Percentiles rank a stretch among this genome's conserved stretches.
phyloP scores from a whole-genome alignment of 176 grass and related monocot genomes.

The Canna indica region DNA sequence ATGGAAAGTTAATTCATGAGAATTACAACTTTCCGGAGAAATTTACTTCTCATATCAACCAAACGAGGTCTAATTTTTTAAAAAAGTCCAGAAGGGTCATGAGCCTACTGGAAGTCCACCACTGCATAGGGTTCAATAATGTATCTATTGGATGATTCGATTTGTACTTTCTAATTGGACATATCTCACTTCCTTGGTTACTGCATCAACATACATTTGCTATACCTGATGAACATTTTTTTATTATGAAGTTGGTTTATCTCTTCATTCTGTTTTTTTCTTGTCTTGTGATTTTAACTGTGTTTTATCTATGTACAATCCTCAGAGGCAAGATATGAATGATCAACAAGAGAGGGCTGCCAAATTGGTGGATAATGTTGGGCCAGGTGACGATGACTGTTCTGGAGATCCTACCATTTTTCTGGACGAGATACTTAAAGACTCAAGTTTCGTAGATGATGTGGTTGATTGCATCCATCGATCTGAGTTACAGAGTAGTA shows the following conservation, averaged over 20 bases:
- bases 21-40: too few relatives aligned
- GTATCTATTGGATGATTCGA: too few relatives aligned
- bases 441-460: conserved; percentile 39
- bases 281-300: background rate
- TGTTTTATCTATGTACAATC: conserved; percentile 4
- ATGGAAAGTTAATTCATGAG: too few relatives aligned
- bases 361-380: conserved; percentile 25
- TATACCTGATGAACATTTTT: too few relatives aligned
- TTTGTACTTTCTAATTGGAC: background rate
- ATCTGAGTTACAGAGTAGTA: conserved; percentile 19
- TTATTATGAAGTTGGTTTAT: background rate
- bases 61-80: too few relatives aligned
- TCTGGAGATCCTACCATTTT: conserved; percentile 32
- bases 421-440: conserved; percentile 49
- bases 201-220: background rate
- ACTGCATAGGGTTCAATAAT: too few relatives aligned
- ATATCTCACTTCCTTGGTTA: too few relatives aligned
- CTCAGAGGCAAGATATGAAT: conserved; percentile 18
- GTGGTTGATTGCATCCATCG: conserved; percentile 27
- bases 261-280: background rate
- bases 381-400: conserved; percentile 28
- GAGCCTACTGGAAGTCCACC: too few relatives aligned
- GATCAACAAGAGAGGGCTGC: conserved; percentile 29
- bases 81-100: too few relatives aligned
- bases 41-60: too few relatives aligned